Base-by-base conservation (phyloP, 768 basidiomycete species). In the Psilocybe subaeruginosa region DNA sequence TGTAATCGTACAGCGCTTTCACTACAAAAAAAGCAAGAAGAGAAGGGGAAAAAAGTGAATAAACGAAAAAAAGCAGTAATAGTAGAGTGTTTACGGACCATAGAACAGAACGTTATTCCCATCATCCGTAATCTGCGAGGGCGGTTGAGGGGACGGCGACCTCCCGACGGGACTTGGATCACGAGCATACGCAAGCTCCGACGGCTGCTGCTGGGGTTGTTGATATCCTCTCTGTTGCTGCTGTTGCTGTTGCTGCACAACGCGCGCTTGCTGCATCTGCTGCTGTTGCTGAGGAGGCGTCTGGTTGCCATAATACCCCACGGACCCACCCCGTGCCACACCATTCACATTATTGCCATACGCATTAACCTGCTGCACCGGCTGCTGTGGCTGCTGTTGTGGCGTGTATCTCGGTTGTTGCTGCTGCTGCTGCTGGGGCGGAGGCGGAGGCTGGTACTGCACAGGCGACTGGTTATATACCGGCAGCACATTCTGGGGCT, bases 1-100 rank as follows among this genome's bases (percentile, higher is more conserved):
- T 75, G 68, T 95, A 96, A 73, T 95, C 91, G 71, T 93, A 97
- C 64, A 96, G 76, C 41, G 95, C 95, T 80, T 93, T 92, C 62
- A 96, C 93, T 94, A 39, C 19, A 58, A 43, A 53, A 33, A 31
- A 33, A 35, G 49, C 39, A 45, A n/a, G 14, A 55, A 54, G 33
- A 41, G 39, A 39, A 30, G n/a, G n/a, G n/a, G n/a, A 17, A 35
- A 35, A 16, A 59, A 46, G 37, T 33, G 45, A 50, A 7, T 45
- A 4, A 5, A 30, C 12, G 3, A 50, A 49, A 53, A 53, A 61
- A 61, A 53, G 30, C n/a, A 19, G 31, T 9, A 47, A n/a, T 23
- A 23, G 23, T 23, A 23, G 0, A 0, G 23, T 23, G 16, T 33
- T 4, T 19, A 80, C 91, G 65, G 63, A 94, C 95, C 93, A 67